These are phyloP conservation scores for Stylonectria norvegica DNA, from an alignment of 2,329 filamentous ascomycete species.

Conservation along the genomic window DNA sequence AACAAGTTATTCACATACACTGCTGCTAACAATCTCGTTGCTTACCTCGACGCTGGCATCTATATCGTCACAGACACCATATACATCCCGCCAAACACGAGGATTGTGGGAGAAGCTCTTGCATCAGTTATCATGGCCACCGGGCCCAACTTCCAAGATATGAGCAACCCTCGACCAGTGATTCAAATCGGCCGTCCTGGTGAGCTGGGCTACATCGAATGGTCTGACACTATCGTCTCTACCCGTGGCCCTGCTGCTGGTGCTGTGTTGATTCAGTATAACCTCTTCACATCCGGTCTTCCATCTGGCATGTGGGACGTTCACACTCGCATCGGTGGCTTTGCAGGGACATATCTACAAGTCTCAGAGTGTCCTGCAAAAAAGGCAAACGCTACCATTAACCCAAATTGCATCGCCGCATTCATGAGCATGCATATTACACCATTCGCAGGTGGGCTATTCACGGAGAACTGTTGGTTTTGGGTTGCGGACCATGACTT, in stretches of 20 bases:
- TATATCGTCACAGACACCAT: conserved; percentile 59
- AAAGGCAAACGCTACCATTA: conserved; percentile 29
- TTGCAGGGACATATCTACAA: conserved; percentile 65
- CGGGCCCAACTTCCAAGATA: conserved; percentile 54
- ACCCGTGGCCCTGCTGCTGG: conserved; percentile 65
- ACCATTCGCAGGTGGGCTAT: conserved; percentile 34
- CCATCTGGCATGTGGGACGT: conserved; percentile 68
- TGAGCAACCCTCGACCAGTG: conserved; percentile 58
- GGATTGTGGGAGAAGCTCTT: conserved; percentile 59
- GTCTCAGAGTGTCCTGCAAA: conserved; percentile 62
- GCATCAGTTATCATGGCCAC: conserved; percentile 52
- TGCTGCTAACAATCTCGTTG: conserved; percentile 52
- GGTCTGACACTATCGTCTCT: conserved; percentile 68
- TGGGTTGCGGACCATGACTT: conserved; percentile 54
- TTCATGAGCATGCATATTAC: conserved; percentile 45
- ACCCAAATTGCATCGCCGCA: conserved; percentile 38
- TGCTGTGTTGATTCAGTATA: conserved; percentile 70
- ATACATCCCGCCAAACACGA: conserved; percentile 45
- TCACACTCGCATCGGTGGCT: conserved; percentile 72
- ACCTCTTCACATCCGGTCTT: conserved; percentile 49
- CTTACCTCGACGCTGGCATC: conserved; percentile 59
- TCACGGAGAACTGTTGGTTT: conserved; percentile 45
- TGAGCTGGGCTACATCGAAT: conserved; percentile 63
- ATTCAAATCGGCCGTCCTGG: conserved; percentile 63
- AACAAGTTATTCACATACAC: conserved; percentile 49